Evolutionary conservation across 2,329 filamentous ascomycete species (phyloP).

Genomic region (Aspergillus fumigatiaffinis): DNA sequence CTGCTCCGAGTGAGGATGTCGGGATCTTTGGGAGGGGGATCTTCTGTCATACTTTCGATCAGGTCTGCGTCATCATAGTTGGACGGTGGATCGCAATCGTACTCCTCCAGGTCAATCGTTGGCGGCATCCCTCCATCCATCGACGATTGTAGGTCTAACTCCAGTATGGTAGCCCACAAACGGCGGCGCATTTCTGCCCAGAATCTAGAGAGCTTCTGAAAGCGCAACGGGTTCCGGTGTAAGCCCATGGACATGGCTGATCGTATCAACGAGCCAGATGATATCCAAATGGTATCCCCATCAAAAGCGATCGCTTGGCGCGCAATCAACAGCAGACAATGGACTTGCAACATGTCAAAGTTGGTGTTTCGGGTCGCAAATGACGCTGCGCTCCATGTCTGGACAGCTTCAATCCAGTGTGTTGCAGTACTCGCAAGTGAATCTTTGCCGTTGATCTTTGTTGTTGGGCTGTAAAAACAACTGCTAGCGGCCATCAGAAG

Average conservation of each 20-base stretch:
- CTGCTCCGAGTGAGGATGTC: slow-evolving; percentile 22
- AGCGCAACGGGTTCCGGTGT: slow-evolving; percentile 36
- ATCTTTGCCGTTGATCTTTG: slow-evolving; percentile 17
- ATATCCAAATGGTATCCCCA: slow-evolving; percentile 33
- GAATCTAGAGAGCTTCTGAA: slow-evolving; percentile 33
- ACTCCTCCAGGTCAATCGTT: slow-evolving; percentile 32
- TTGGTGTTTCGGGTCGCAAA: slow-evolving; percentile 29
- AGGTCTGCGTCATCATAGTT: slow-evolving; percentile 38
- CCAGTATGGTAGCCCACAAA: slow-evolving; percentile 44
- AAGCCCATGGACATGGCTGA: slow-evolving; percentile 42
- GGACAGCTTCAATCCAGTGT: slow-evolving; percentile 36
- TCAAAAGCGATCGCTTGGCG: slow-evolving; percentile 29
- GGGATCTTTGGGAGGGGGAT: slow-evolving; percentile 15
- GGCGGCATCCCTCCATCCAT: slow-evolving; percentile 33
- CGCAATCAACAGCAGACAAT: slow-evolving; percentile 32
- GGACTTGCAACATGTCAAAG: slow-evolving; percentile 31
- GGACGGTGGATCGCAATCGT: slow-evolving; percentile 34
- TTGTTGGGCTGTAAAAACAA: slow-evolving; percentile 36
- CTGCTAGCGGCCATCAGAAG: slow-evolving; percentile 40
- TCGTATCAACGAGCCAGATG: slow-evolving; percentile 37
- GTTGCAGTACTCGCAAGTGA: slow-evolving; percentile 48
- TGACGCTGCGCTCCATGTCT: slow-evolving; percentile 31
- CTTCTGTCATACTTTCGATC: slow-evolving; percentile 21
- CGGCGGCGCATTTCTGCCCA: slow-evolving; percentile 44
- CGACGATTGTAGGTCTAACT: slow-evolving; percentile 38